Evolutionary conservation across 805 yeast species (phyloP).

Genomic region (Yarrowia alimentaria): DNA sequence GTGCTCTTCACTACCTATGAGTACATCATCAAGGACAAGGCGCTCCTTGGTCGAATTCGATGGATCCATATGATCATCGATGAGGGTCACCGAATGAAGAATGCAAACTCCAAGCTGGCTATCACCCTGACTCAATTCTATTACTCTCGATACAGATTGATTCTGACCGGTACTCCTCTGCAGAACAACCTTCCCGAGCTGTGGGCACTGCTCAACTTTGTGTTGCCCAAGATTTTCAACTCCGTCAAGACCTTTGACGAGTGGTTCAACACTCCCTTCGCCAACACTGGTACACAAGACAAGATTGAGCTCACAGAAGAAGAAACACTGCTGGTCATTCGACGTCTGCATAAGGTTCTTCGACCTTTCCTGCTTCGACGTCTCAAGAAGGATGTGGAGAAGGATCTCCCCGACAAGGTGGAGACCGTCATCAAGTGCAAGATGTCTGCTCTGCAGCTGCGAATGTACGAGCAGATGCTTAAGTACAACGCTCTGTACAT

Average conservation of each 20-base stretch:
- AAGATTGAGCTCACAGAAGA: conserved; percentile 92
- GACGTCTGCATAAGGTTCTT: conserved; percentile 93
- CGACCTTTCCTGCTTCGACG: conserved; percentile 93
- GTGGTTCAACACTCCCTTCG: conserved; percentile 98
- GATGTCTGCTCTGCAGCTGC: conserved; percentile 80
- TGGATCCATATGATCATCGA: conserved; percentile 99
- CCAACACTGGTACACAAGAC: conserved; percentile 95
- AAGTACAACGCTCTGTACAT: conserved; percentile 76
- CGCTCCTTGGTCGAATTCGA: conserved; percentile 69
- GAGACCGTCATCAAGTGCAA: conserved; percentile 94
- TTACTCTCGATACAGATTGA: conserved; percentile 80
- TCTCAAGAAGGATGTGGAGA: conserved; percentile 95
- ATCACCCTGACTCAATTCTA: conserved; percentile 79
- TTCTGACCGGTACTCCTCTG: conserved; percentile 94
- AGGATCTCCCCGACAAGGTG: conserved; percentile 91
- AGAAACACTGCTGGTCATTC: conserved; percentile 86
- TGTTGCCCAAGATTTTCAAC: conserved; percentile 91
- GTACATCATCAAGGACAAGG: conserved; percentile 86
- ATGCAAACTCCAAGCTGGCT: conserved; percentile 82
- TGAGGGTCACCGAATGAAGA: conserved; percentile 98
- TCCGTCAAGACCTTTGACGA: conserved; percentile 96
- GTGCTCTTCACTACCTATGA: conserved; percentile 91
- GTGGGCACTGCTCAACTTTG: conserved; percentile 95
- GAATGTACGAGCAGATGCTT: conserved; percentile 87
- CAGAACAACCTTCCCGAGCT: conserved; percentile 94